These are phyloP conservation scores for Casuarina glauca DNA, from an alignment of 306 rosid genomes.

Conservation along the genomic window DNA sequence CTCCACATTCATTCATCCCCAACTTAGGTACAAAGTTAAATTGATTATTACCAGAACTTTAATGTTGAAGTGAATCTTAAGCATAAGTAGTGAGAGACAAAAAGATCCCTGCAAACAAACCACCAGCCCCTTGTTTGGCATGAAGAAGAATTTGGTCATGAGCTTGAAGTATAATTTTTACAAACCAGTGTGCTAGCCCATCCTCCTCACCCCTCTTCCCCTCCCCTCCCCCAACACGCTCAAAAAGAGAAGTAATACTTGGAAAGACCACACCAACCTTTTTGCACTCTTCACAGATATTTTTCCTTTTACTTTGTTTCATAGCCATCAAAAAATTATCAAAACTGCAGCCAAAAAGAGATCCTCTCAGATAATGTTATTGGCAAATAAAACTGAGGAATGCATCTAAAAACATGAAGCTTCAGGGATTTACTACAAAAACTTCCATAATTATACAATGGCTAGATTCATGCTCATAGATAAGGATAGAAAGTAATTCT, in stretches of 20 bases:
- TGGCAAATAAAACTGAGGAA: slow-evolving; percentile 15
- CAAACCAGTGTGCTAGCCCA: no score
- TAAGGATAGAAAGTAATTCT: not conserved
- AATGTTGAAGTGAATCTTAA: not conserved
- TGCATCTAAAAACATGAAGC: not conserved
- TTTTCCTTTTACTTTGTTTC: slow-evolving; percentile 94
- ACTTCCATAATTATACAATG: not conserved
- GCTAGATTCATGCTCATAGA: slow-evolving; percentile 5
- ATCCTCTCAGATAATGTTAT: not conserved
- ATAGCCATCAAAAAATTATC: slow-evolving; percentile 93
- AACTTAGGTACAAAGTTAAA: not conserved
- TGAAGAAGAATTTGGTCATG: not conserved
- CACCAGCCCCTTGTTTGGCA: not conserved
- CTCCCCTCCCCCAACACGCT: no score
- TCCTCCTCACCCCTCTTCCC: no score
- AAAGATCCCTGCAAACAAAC: not conserved
- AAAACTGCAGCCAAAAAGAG: slow-evolving; percentile 52
- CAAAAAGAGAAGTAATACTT: not conserved
- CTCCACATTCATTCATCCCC: not conserved
- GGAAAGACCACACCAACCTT: slow-evolving; percentile 51
- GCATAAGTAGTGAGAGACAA: not conserved
- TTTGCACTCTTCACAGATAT: slow-evolving; percentile 92
- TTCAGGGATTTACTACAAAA: slow-evolving; percentile 2
- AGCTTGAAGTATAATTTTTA: not conserved
- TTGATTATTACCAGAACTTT: not conserved